phyloP scores from a whole-genome alignment of 768 basidiomycete species.

The Podaxis sp. region DNA sequence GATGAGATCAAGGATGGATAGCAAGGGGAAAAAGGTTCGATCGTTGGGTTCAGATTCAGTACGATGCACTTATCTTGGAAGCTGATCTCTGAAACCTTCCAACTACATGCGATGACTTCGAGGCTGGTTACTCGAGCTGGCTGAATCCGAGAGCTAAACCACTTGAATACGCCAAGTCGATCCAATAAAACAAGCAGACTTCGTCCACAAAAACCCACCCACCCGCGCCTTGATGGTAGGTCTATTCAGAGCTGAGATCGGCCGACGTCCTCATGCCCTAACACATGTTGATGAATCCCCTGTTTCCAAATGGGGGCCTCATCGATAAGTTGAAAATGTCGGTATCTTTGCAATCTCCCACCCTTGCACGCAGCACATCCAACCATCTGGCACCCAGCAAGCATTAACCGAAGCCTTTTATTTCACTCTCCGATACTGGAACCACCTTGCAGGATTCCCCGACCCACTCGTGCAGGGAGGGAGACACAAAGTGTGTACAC shows the following conservation, averaged over 20 bases:
- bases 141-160: neutral
- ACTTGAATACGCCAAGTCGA: neutral
- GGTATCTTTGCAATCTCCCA: neutral
- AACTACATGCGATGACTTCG: neutral
- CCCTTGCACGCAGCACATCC: slow-evolving; percentile 2
- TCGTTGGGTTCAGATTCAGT: slow-evolving; percentile 8
- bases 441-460: neutral
- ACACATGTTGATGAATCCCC: slow-evolving; percentile 34
- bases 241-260: slow-evolving; percentile 1
- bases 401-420: neutral
- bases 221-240: neutral
- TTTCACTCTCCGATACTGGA: neutral
- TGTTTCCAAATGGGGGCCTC: slow-evolving; percentile 12
- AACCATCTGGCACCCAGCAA: neutral
- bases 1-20: slow-evolving; percentile 22
- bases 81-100: slow-evolving; percentile 4
- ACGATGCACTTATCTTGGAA: slow-evolving; percentile 8
- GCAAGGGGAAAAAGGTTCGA: slow-evolving; percentile 10
- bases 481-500: neutral
- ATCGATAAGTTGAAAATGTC: slow-evolving; percentile 14
- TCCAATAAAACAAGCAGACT: neutral
- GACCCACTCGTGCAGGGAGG: neutral
- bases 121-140: neutral
- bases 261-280: slow-evolving; percentile 31
- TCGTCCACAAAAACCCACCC: slow-evolving; percentile 6